Evolutionary conservation across 805 yeast species (phyloP), one percentile per base, ranked within the genome.

Genomic region (Spathaspora boniae): DNA sequence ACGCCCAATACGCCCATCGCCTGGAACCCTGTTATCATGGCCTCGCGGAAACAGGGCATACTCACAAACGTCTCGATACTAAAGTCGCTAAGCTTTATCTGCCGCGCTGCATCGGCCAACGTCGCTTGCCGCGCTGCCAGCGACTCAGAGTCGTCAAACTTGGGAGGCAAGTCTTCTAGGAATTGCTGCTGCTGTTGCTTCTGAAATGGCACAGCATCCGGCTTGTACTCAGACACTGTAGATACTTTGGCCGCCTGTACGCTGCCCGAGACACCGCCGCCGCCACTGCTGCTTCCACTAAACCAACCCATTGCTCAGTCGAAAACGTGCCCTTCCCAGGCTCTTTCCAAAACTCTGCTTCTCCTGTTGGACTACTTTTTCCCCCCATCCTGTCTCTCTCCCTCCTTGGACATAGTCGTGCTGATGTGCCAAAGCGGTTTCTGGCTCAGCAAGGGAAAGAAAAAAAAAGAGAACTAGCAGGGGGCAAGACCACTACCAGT

Each of bases 41-140:
- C 86, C 34, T 83, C 89, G 44, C 93, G 62, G 51, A 85, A 82
- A 51, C 94, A 85, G 2, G 94, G 93, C 49, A 83, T 82, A 31
- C 62, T 57, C 2, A 76, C 63, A 33, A 80, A 61, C 27, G 69
- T 71, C 5, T 65, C 66, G 5, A 78, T 45, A 3, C 67, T 56
- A 48, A 84, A 79, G 45, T 82, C 86, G 0, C 71, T 60, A 16
- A 60, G 30, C 16, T 66, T 56, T 9, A 83, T 54, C 4, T 68
- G 46, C 6, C 55, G 50, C 37, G 72, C 54, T 0, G 78, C 82
- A 62, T 58, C 56, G 32, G 33, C 29, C 27, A 47, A 38, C 3
- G 45, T 42, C 5, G 48, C 43, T 26, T 36, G 35, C 26, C 20
- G 4, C 18, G 22, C 31, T 6, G 9, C 6, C 12, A 36, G 33